Conservation (phyloP, 2,329 filamentous ascomycete genomes). For the Phaeoacremonium minimum region DNA sequence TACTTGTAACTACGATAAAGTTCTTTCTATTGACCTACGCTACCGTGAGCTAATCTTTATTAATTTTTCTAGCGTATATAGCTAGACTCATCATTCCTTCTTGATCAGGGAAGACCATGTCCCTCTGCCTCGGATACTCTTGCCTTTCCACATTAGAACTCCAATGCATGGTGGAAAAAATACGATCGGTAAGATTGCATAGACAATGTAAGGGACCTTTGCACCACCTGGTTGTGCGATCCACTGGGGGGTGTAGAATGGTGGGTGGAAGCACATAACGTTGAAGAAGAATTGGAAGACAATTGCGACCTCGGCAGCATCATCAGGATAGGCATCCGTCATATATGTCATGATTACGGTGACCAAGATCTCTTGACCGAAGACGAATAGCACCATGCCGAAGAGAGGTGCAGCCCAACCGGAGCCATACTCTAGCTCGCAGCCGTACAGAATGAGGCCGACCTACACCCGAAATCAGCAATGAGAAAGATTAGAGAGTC, state of each 20-base stretch:
- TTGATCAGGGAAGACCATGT: conserved; percentile 1
- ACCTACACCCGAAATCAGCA: too few species aligned
- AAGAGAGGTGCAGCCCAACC: conserved; percentile 6
- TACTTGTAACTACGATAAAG: too few species aligned
- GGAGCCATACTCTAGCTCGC: conserved; percentile 6
- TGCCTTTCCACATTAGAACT: conserved; percentile 11
- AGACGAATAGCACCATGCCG: conserved; percentile 6
- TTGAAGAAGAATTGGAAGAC: conserved; percentile 14
- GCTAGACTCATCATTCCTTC: too few species aligned
- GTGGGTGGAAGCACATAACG: conserved; percentile 12
- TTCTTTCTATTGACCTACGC: too few species aligned
- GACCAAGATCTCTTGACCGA: conserved; percentile 10
- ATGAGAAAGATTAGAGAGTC: too few species aligned
- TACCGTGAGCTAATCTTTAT: too few species aligned
- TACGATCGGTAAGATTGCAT: conserved; percentile 7
- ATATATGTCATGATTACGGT: conserved; percentile 13
- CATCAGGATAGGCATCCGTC: conserved; percentile 11
- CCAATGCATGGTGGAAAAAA: conserved; percentile 8
- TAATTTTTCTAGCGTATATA: too few species aligned
- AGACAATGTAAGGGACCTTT: conserved; percentile 10
- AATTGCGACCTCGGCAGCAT: conserved; percentile 10
- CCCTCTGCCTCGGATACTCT: conserved; percentile 7
- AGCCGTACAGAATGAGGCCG: conserved; percentile 9
- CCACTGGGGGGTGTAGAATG: conserved; percentile 12
- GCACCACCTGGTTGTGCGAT: conserved; percentile 6